phyloP scores from a whole-genome alignment of 2,329 filamentous ascomycete genomes.

The Fusarium succisae region DNA sequence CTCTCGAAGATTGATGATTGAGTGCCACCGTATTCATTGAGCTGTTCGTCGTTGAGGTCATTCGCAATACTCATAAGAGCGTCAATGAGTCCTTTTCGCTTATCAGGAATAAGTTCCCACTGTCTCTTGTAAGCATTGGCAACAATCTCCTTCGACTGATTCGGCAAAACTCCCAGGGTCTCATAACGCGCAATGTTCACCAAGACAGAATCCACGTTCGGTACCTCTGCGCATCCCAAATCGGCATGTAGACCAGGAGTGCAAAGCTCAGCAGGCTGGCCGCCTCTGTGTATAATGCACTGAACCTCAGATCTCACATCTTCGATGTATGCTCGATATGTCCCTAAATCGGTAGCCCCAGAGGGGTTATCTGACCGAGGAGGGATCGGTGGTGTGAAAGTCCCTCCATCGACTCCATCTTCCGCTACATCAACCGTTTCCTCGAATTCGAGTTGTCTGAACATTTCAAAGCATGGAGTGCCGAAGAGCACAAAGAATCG shows the following conservation, averaged over 20 bases:
- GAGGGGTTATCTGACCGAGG: conserved; percentile 47
- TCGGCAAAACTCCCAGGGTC: conserved; percentile 50
- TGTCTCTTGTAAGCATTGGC: conserved; percentile 54
- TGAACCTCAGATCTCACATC: conserved; percentile 61
- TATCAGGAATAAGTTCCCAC: conserved; percentile 49
- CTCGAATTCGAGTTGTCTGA: conserved; percentile 59
- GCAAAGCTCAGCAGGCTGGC: conserved; percentile 48
- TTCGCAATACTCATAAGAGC: conserved; percentile 48
- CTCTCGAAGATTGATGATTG: conserved; percentile 54
- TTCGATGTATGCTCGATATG: conserved; percentile 59
- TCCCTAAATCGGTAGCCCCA: conserved; percentile 50
- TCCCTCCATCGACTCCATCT: conserved; percentile 53
- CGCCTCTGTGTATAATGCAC: conserved; percentile 51
- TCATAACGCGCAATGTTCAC: conserved; percentile 48
- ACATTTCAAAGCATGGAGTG: conserved; percentile 58
- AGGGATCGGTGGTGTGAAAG: conserved; percentile 48
- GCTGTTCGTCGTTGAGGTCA: conserved; percentile 47
- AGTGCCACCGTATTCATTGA: conserved; percentile 50
- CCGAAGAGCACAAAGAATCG: conserved; percentile 65
- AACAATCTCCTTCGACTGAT: conserved; percentile 47
- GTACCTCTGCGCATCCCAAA: conserved; percentile 46
- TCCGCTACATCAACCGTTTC: conserved; percentile 50
- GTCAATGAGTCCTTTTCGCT: conserved; percentile 46
- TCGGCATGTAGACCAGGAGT: conserved; percentile 45
- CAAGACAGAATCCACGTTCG: conserved; percentile 38